Percentiles rank a stretch among this genome's conserved stretches.
These are phyloP conservation scores for Annulohypoxylon nitens DNA, from an alignment of 495 filamentous ascomycete species.

Conservation along the genomic window DNA sequence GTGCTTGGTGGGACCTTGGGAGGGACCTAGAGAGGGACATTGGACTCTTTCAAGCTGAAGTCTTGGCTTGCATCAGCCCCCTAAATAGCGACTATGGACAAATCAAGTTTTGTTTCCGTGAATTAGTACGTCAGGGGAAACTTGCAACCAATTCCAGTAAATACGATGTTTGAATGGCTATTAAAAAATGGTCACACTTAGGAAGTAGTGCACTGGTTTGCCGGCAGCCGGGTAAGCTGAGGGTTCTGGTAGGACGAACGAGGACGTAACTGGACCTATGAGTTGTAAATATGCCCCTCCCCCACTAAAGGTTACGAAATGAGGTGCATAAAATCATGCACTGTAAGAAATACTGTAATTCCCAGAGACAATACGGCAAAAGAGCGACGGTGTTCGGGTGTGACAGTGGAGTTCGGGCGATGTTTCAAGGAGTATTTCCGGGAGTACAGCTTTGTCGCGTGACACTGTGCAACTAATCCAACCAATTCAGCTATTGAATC, in stretches of 20 bases:
- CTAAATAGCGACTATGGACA: constrained; percentile 14
- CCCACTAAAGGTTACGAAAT: constrained; percentile 25
- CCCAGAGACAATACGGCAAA: neutral
- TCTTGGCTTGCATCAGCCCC: constrained; percentile 48
- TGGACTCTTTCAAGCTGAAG: constrained; percentile 34
- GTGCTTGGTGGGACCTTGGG: constrained; percentile 16
- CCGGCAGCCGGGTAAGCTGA: constrained; percentile 23
- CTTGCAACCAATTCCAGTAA: neutral
- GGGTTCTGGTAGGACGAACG: constrained; percentile 25
- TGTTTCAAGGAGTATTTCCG: constrained; percentile 29
- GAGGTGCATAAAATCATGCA: constrained; percentile 25
- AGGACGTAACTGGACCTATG: neutral
- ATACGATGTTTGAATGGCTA: constrained; percentile 20
- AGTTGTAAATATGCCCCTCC: constrained; percentile 20
- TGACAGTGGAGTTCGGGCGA: neutral
- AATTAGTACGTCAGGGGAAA: constrained; percentile 21
- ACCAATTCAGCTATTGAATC: neutral
- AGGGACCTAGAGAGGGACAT: too few species aligned
- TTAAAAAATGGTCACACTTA: constrained; percentile 19
- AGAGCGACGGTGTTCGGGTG: constrained; percentile 15
- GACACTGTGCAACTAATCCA: constrained; percentile 27
- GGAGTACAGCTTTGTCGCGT: constrained; percentile 15
- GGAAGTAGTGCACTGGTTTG: constrained; percentile 6
- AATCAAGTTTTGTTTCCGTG: constrained; percentile 26
- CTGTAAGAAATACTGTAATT: constrained; percentile 25